phyloP scores from a whole-genome alignment of 495 filamentous ascomycete genomes.

The Aspergillus sparsus region DNA sequence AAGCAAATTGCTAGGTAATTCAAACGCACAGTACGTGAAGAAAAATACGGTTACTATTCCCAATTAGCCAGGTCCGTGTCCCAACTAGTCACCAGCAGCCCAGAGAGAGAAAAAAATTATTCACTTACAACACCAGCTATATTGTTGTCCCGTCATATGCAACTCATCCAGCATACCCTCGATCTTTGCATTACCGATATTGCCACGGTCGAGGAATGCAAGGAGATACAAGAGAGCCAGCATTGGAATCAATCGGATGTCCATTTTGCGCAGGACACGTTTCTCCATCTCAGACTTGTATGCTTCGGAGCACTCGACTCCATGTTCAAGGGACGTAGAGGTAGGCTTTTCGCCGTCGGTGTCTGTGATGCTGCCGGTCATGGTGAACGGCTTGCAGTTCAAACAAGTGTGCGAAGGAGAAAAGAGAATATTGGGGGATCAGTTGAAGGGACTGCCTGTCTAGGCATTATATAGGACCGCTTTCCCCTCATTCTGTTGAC shows the following conservation, averaged over 20 bases:
- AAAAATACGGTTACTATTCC: slow-evolving; percentile 55
- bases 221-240: slow-evolving; percentile 49
- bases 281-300: slow-evolving; percentile 11
- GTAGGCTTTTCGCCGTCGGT: slow-evolving; percentile 8
- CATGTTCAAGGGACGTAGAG: slow-evolving; percentile 1
- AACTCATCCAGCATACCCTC: slow-evolving; percentile 54
- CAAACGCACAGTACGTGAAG: slow-evolving; percentile 66
- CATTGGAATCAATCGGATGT: slow-evolving; percentile 44
- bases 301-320: background rate
- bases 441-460: too few species aligned
- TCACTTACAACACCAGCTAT: slow-evolving; percentile 42
- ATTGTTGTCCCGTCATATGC: slow-evolving; percentile 46
- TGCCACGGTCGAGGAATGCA: slow-evolving; percentile 45
- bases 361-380: background rate
- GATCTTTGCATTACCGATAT: slow-evolving; percentile 60
- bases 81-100: too few species aligned
- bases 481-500: too few species aligned
- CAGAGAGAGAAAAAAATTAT: background rate
- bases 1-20: slow-evolving; percentile 71
- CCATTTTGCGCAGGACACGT: slow-evolving; percentile 20
- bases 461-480: too few species aligned
- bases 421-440: too few species aligned
- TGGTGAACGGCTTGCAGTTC: too few species aligned
- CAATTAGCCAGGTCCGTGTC: background rate
- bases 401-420: too few species aligned